phyloP scores from a whole-genome alignment of 495 filamentous ascomycete species.

The Terfezia claveryi region DNA sequence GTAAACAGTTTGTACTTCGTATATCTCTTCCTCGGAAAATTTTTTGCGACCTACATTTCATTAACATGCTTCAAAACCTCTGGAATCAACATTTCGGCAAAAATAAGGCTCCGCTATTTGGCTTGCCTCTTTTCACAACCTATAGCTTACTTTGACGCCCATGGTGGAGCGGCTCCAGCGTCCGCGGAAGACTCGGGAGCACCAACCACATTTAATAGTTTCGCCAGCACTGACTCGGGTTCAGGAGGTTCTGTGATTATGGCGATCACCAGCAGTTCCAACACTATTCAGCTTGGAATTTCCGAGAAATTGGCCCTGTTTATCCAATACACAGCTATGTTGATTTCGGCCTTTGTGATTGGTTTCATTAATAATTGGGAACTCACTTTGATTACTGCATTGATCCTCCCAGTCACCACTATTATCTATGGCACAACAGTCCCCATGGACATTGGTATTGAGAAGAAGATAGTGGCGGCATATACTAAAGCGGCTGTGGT shows the following conservation, averaged over 20 bases:
- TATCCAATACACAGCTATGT: constrained; percentile 30
- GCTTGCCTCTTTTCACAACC: constrained; percentile 30
- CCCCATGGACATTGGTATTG: constrained; percentile 34
- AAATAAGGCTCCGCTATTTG: constrained; percentile 31
- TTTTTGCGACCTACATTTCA: constrained; percentile 32
- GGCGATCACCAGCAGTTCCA: constrained; percentile 41
- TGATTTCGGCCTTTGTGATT: constrained; percentile 30
- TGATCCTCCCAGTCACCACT: constrained; percentile 32
- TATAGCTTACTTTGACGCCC: constrained; percentile 29
- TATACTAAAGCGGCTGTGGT: constrained; percentile 38
- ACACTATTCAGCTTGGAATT: constrained; percentile 42
- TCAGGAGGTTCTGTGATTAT: constrained; percentile 22
- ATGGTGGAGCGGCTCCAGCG: constrained; percentile 8
- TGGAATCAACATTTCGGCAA: constrained; percentile 32
- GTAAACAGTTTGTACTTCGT: constrained; percentile 25
- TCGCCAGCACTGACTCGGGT: constrained; percentile 4
- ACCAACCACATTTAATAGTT: background rate
- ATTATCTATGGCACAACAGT: constrained; percentile 33
- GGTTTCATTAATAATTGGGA: constrained; percentile 36
- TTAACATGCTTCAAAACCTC: constrained; percentile 35
- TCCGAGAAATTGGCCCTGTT: constrained; percentile 37
- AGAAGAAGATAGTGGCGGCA: constrained; percentile 32
- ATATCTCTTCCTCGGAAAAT: constrained; percentile 40
- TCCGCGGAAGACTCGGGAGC: background rate
- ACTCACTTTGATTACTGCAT: constrained; percentile 34